Base-by-base conservation (phyloP, 83 land plant species). In the Diphasiastrum complanatum region DNA sequence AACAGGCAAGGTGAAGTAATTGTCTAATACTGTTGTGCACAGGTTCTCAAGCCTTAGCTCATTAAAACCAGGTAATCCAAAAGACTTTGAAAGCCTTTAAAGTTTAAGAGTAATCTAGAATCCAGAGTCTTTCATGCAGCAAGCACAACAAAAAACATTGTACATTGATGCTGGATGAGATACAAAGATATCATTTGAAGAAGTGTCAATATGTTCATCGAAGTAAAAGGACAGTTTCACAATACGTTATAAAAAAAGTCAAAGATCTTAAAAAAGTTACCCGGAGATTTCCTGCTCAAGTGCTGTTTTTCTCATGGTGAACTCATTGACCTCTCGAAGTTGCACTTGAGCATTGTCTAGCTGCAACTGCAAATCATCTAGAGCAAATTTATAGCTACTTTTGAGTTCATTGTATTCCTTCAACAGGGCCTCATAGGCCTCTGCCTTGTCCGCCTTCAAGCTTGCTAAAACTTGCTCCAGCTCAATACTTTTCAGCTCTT, bases 261-360 rank as follows among this genome's bases (percentile, higher is more conserved):
- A 6, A 6, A 6, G 41, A 6, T 6, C 41, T 6, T 38, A 14
- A 23, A 49, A 49, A 61, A 1, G 26, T 43, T 53, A 65, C 68
- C 61, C 56, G 36, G 31, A 31, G 19, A 51, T 53, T 36, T 65
- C 68, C 54, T 65, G 45, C 24, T 65, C 68, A 6, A 65, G 26
- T 0, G 68, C 60, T 18, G 33, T 20, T 26, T 54, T 65, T 23
- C 33, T 65, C 14, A 45, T 45, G n/a, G 64, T 33, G 54, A 65
- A 65, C 16, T 65, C 68, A 51, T 54, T 36, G 11, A 65, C 26
- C 36, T 52, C 68, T 10, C 60, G 61, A 29, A 65, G n/a, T 25
- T 65, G 60, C 5, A 54, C 68, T 36, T 65, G 68, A 14, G 68
- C 68, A 35, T 65, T 54, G n/a, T 61, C 68, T 25, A 65, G 68